A percentile compares a stretch with the other conserved stretches of the same genome.
These are phyloP conservation scores for Stromatinia cepivora DNA, from an alignment of 2,329 filamentous ascomycete species.

Conservation along the genomic window DNA sequence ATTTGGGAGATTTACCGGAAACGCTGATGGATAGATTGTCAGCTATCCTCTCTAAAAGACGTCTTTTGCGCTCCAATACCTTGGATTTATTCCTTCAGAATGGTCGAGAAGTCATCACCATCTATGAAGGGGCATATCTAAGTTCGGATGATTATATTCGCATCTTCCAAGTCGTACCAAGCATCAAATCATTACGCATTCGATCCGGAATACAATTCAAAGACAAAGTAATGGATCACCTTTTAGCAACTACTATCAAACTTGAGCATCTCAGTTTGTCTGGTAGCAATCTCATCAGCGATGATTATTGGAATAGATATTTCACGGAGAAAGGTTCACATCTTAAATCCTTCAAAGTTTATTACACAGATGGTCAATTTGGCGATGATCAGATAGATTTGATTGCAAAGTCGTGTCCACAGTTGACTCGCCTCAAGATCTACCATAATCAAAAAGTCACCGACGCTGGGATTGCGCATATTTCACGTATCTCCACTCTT, in stretches of 20 bases:
- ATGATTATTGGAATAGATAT: constrained; percentile 71
- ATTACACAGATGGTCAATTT: constrained; percentile 81
- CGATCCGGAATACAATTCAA: constrained; percentile 92
- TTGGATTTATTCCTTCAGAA: constrained; percentile 59
- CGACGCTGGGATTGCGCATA: constrained; percentile 61
- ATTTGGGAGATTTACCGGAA: constrained; percentile 59
- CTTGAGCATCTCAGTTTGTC: constrained; percentile 77
- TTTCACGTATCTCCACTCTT: constrained; percentile 63
- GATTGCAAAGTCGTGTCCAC: constrained; percentile 65
- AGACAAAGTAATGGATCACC: constrained; percentile 77
- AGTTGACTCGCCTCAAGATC: constrained; percentile 74
- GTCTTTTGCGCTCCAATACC: constrained; percentile 55
- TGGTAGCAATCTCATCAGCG: constrained; percentile 79
- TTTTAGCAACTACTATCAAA: constrained; percentile 67
- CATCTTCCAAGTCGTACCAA: constrained; percentile 74
- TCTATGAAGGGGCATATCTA: constrained; percentile 65
- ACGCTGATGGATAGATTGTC: constrained; percentile 59
- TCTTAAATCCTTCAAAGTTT: constrained; percentile 72
- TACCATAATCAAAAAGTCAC: constrained; percentile 76
- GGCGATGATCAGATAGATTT: constrained; percentile 65
- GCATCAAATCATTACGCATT: constrained; percentile 69
- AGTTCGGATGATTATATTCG: constrained; percentile 73
- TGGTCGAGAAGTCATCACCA: constrained; percentile 50
- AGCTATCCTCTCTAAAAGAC: constrained; percentile 59
- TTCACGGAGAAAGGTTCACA: constrained; percentile 64